Evolutionary conservation across 345 rosid species (phyloP), one percentile per base, ranked within the genome.

Genomic region (Moringa oleifera): DNA sequence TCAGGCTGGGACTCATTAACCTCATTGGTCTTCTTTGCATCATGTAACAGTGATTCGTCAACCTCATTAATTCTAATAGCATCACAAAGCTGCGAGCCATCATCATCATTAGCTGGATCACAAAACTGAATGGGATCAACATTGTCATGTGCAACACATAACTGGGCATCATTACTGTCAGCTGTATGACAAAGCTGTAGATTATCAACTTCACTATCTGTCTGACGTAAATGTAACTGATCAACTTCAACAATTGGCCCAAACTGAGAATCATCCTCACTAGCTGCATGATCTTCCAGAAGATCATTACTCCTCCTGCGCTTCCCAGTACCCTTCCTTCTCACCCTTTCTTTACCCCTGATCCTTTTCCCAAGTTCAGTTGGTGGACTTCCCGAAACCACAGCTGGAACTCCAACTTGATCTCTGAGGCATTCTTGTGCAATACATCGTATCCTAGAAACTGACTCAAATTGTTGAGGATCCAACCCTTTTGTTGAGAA

Each of bases 371-470:
- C 91, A 25, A 62, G 85, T 56, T 85, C 94, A 66, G 71, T 73
- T 28, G 55, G 69, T 61, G 79, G 67, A 61, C 68, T 49, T 24
- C 72, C 72, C 24, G 85, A 50, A 18, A 68, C 49, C 37, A 61
- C 41, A 71, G 58, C 69, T 2, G 80, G 72, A 73, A 71, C 77
- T 63, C 79, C 91, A 6, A 78, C 80, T 74, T 85, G 88, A 76
- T 88, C 96, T 62, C 94, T 75, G 78, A 91, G 67, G 71, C 94
- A 91, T 64, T 86, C 96, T 71, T 86, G 94, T 6, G 85, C 91
- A 33, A 91, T 86, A 68, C 72, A 75, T 66, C 88, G 83, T 53
- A 91, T 81, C 70, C 85, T 82, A 53, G 91, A 63, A 60, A 91
- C 77, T 65, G 83, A 83, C 51, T 86, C 87, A 58, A 73, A 65